phyloP scores from a whole-genome alignment of 495 filamentous ascomycete species.

The Polyplosphaeria fusca region DNA sequence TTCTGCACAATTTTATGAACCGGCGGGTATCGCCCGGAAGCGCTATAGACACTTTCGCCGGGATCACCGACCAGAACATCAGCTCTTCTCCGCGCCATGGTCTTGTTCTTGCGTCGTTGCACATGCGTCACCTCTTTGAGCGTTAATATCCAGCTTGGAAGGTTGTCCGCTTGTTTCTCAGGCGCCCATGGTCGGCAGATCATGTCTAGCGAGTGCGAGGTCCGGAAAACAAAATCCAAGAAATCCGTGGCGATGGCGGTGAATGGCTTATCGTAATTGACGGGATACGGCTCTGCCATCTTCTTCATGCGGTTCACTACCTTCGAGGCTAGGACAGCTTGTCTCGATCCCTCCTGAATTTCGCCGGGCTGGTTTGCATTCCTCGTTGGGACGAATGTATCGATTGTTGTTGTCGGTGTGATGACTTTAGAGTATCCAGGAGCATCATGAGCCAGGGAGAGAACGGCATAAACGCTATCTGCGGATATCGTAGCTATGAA shows the following conservation, averaged over 20 bases:
- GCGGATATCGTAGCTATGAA: background rate
- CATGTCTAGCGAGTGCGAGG: background rate
- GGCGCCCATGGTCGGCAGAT: slow-evolving; percentile 7
- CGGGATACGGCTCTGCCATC: background rate
- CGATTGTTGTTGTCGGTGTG: background rate
- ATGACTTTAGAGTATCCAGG: background rate
- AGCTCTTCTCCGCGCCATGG: background rate
- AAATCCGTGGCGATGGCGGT: background rate
- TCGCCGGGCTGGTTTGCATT: background rate
- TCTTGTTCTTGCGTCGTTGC: background rate
- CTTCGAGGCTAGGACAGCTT: background rate
- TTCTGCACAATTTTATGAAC: background rate
- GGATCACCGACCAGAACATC: background rate
- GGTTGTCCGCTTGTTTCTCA: background rate
- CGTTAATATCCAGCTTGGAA: background rate
- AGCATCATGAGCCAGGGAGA: background rate
- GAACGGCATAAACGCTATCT: background rate
- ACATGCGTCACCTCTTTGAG: background rate
- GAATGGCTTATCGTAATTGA: background rate
- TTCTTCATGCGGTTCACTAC: background rate
- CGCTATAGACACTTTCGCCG: background rate
- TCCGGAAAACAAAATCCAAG: background rate
- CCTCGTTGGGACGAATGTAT: background rate
- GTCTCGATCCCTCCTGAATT: background rate
- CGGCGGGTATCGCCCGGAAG: background rate